Evolutionary conservation across 1,284 basidiomycete species (phyloP).

Genomic region (Kwoniella shivajii): DNA sequence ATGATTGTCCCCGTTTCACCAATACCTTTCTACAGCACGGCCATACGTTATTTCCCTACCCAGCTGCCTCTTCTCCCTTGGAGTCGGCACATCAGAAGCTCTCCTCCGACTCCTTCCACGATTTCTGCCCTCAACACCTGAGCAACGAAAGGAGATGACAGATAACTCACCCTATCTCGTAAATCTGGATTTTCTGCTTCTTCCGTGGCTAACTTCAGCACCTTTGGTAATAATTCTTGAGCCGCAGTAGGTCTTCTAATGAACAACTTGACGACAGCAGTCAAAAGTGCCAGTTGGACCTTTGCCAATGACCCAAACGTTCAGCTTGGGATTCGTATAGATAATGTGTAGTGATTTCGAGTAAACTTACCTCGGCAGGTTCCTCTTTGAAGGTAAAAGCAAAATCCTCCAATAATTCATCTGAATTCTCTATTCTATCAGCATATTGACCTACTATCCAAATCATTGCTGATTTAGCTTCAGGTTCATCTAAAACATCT

Average conservation of each 20-base stretch:
- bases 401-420: slow-evolving; percentile 86
- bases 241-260: slow-evolving; percentile 90
- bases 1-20: too few relatives aligned
- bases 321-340: not conserved
- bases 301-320: slow-evolving; percentile 33
- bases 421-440: slow-evolving; percentile 93
- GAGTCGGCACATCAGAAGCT: too few relatives aligned
- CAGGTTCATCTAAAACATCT: slow-evolving; percentile 95
- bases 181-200: slow-evolving; percentile 97
- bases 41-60: too few relatives aligned
- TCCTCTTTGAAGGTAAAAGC: slow-evolving; percentile 93
- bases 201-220: slow-evolving; percentile 91
- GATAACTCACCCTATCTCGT: slow-evolving; percentile 67
- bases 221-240: slow-evolving; percentile 84
- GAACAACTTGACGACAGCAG: slow-evolving; percentile 95
- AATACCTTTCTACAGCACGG: too few relatives aligned
- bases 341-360: not conserved
- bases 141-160: too few relatives aligned
- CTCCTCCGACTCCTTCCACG: too few relatives aligned
- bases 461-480: slow-evolving; percentile 95
- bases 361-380: slow-evolving; percentile 72
- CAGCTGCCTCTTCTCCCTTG: too few relatives aligned
- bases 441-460: slow-evolving; percentile 99
- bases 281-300: slow-evolving; percentile 95
- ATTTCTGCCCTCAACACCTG: too few relatives aligned